Conservation (phyloP, 2,329 filamentous ascomycete species). For the Aspergillus fructus region DNA sequence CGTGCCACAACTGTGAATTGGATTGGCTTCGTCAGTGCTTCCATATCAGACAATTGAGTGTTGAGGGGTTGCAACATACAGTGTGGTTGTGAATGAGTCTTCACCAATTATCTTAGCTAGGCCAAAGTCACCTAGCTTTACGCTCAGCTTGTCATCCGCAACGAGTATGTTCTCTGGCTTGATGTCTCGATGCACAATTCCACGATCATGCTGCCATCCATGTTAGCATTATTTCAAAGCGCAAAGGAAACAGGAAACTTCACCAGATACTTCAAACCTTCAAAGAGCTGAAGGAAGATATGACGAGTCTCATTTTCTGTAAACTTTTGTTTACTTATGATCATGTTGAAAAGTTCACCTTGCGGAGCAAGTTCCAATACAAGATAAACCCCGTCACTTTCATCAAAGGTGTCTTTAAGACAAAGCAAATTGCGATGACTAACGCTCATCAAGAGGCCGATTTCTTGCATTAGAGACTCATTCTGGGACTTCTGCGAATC, state of each 20-base stretch:
- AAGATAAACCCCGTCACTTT: conserved; percentile 84
- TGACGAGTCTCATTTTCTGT: conserved; percentile 80
- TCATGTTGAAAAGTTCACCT: conserved; percentile 94
- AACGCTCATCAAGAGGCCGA: conserved; percentile 94
- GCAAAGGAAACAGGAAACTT: conserved; percentile 29
- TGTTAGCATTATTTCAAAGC: conserved; percentile 1
- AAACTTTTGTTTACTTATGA: conserved; percentile 86
- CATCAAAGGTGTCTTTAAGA: conserved; percentile 92
- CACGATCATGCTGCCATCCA: conserved; percentile 78
- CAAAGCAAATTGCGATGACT: conserved; percentile 91
- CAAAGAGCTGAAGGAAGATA: conserved; percentile 86
- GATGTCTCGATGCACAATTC: conserved; percentile 96
- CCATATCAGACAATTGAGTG: neutral
- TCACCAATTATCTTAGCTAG: conserved; percentile 98
- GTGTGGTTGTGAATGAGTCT: conserved; percentile 93
- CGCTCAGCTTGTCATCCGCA: conserved; percentile 76
- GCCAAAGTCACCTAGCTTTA: conserved; percentile 95
- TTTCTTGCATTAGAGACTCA: conserved; percentile 89
- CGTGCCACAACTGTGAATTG: conserved; percentile 67
- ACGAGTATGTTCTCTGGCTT: conserved; percentile 96
- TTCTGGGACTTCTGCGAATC: conserved; percentile 79
- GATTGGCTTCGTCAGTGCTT: conserved; percentile 12
- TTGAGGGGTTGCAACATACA: conserved; percentile 52
- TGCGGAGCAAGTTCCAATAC: conserved; percentile 87
- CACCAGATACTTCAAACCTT: conserved; percentile 93